Evolutionary conservation across 768 basidiomycete species (phyloP), one percentile per base, ranked within the genome.

Genomic region (Pleurotus sapidus): DNA sequence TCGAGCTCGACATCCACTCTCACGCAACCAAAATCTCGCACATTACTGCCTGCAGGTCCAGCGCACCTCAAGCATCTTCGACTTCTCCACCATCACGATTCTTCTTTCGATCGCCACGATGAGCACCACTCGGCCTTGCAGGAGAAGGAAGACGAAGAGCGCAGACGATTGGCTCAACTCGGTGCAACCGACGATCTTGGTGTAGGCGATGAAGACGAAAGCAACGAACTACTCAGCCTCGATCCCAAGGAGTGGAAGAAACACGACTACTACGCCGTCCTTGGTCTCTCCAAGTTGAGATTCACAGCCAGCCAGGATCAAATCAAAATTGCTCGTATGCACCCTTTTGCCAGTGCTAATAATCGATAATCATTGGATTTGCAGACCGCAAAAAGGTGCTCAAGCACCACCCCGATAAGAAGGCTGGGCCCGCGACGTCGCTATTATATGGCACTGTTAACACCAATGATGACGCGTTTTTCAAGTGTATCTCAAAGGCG

Each of bases 181-280:
- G 82, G 64, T n/a, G 71, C 67, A 3, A 90, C 89, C 60, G 91
- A 92, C 65, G 95, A 95, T 76, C 84, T 93, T 11, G 96, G 94
- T 25, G 89, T 98, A 5, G 95, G 95, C 1, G 90, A 93, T 58
- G 97, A 98, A 73, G 78, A 85, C 60, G 96, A 98, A 76, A 71
- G 81, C 17, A 76, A 79, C 3, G 87, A 86, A 20, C 64, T 94
- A 48, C 70, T 94, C 40, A 69, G 76, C 46, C 76, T 87, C n/a
- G 96, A 99, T 76, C 92, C 96, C 5, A 98, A 98, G 73, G 94
- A 96, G 68, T 98, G 97, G 96, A 99, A 98, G 91, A 95, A 96
- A 85, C 97, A 98, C 84, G 96, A 99, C 70, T 92, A 98, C 69
- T 99, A 99, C 68, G 91, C 91, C 56, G 93, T 99, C 40, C 88